Conservation (phyloP, 179 eudicot species). For the Carnegiea gigantea region DNA sequence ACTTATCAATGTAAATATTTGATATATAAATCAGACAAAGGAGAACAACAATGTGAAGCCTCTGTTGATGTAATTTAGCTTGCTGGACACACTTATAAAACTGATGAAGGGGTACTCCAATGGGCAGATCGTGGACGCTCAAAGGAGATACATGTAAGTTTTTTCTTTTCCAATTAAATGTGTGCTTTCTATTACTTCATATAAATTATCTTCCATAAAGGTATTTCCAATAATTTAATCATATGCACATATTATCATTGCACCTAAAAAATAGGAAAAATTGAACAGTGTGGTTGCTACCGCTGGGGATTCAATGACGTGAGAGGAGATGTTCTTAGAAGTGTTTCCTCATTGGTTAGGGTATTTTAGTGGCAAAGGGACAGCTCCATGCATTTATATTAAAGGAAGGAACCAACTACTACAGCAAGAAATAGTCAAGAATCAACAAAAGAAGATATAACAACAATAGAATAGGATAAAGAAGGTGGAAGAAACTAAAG, state of each 20-base stretch:
- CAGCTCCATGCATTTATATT: background rate
- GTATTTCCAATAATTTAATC: background rate
- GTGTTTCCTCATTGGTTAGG: slow-evolving; percentile 5
- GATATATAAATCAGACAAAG: slow-evolving; percentile 1
- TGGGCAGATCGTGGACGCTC: background rate
- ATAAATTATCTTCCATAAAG: background rate
- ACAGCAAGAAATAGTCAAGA: background rate
- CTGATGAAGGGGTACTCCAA: background rate
- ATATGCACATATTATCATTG: background rate
- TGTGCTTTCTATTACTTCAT: too few species aligned
- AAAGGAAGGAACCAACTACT: background rate
- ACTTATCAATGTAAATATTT: background rate
- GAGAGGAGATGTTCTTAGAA: slow-evolving; percentile 2
- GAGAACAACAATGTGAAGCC: slow-evolving; percentile 18
- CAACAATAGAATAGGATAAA: background rate
- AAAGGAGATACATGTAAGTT: slow-evolving; percentile 12
- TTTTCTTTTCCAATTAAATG: background rate
- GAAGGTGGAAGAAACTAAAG: background rate
- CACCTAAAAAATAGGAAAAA: background rate
- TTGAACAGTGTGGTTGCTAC: slow-evolving; percentile 9
- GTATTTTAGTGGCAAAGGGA: slow-evolving; percentile 13
- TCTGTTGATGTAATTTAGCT: slow-evolving; percentile 14
- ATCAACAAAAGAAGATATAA: background rate
- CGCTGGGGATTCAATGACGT: background rate
- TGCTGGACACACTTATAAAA: slow-evolving; percentile 1